Percentiles rank a stretch among this genome's conserved stretches.
These are phyloP conservation scores for Colletotrichum horii DNA, from an alignment of 2,329 filamentous ascomycete genomes.

Conservation along the genomic window DNA sequence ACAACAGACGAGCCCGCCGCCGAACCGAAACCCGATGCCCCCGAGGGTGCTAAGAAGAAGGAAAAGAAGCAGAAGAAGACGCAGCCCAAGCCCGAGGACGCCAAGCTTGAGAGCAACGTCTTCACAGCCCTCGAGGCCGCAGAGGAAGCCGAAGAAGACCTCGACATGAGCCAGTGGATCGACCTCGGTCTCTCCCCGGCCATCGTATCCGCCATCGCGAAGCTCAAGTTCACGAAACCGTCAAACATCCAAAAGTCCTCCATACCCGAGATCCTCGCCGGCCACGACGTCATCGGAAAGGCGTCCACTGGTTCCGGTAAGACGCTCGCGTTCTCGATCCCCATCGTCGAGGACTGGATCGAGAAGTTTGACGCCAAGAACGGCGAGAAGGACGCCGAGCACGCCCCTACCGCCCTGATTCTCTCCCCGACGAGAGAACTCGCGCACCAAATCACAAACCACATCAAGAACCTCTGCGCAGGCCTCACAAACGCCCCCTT, in stretches of 20 bases:
- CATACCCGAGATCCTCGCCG: constrained; percentile 82
- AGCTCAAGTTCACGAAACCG: constrained; percentile 79
- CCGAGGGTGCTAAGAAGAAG: constrained; percentile 30
- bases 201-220: constrained; percentile 76
- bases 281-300: constrained; percentile 93
- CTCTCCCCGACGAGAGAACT: constrained; percentile 92
- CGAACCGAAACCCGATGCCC: background rate
- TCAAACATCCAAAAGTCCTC: constrained; percentile 80
- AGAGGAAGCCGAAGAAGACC: constrained; percentile 60
- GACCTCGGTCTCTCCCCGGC: constrained; percentile 74
- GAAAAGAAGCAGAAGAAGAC: constrained; percentile 32
- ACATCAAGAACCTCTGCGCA: constrained; percentile 77
- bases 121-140: constrained; percentile 63
- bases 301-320: constrained; percentile 97
- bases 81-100: constrained; percentile 37
- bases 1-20: background rate
- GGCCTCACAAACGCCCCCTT: constrained; percentile 66
- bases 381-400: constrained; percentile 31
- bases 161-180: constrained; percentile 81
- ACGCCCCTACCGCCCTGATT: constrained; percentile 75
- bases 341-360: constrained; percentile 86
- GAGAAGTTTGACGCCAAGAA: constrained; percentile 37
- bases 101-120: constrained; percentile 49
- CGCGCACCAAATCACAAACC: constrained; percentile 87
- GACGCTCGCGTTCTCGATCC: constrained; percentile 92